Evolutionary conservation across 495 filamentous ascomycete genomes (phyloP), one percentile per base, ranked within the genome.

Genomic region (Aspergillus sclerotioniger): DNA sequence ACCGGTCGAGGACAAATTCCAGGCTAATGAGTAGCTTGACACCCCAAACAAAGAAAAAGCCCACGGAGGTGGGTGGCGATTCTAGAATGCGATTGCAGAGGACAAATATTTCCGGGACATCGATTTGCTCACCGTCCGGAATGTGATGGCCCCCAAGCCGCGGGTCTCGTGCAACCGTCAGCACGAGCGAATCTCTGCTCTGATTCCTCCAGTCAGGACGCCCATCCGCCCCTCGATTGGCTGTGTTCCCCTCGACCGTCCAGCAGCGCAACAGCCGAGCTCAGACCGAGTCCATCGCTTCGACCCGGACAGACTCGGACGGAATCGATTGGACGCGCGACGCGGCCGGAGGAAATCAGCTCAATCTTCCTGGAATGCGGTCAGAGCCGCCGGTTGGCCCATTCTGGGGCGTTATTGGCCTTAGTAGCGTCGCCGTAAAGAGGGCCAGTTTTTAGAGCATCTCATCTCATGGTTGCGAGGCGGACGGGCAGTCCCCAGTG

Each of bases 1-100:
- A 50, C 47, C 47, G 47, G 28, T 50, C 47, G 28, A 50, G 47
- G 28, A 29, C 25, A 32, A 20, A 13, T 50, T 50, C 47, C 37
- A 13, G 6, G n/a, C 37, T 16, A 32, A 6, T 15, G 13, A 50
- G 17, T 50, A 31, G 25, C 31, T 50, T n/a, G 47, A 16, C 17
- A 13, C 47, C n/a, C 47, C 47, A 4, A 25, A 50, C 47, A 49
- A 49, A 37, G 33, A 9, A 37, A 37, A 3, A 37, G n/a, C 33
- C 33, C 9, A 37, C 33, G 33, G 33, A 1, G 9, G 33, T 37
- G 3, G 13, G 33, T 9, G 3, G 10, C 37, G 37, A n/a, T 41
- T 41, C 37, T 41, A 41, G 37, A 41, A 41, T 41, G 37, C 37
- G 5, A 12, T 15, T 12, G 12, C 13, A 41, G 37, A 13, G 37